These are phyloP conservation scores for Cadophora gregata DNA, from an alignment of 2,329 filamentous ascomycete genomes.

Conservation along the genomic window DNA sequence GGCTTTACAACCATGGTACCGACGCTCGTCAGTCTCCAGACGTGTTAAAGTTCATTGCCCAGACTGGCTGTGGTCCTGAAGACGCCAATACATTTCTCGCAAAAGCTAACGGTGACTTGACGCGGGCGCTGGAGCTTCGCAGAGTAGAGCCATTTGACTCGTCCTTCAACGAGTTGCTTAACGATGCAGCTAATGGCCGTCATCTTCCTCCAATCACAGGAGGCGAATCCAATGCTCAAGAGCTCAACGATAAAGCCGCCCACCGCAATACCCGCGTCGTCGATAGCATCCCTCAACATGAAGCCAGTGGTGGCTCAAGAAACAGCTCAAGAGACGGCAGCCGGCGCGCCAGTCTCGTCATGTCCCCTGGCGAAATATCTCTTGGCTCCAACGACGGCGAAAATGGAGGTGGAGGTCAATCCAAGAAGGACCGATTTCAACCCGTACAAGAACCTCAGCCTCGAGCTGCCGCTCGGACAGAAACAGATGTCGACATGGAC, in stretches of 20 bases:
- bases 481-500: too few relatives aligned
- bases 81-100: slow-evolving; percentile 17
- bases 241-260: slow-evolving; percentile 77
- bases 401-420: not conserved
- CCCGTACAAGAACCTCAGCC: not conserved
- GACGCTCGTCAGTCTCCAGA: slow-evolving; percentile 1
- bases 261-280: slow-evolving; percentile 59
- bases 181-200: not conserved
- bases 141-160: not conserved
- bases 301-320: not conserved
- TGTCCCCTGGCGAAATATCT: slow-evolving; percentile 6
- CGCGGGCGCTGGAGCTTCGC: slow-evolving; percentile 8
- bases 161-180: not conserved
- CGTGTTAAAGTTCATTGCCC: slow-evolving; percentile 1
- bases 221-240: not conserved
- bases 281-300: not conserved
- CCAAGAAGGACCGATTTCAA: not conserved
- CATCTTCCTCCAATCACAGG: not conserved
- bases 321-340: not conserved
- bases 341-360: not conserved
- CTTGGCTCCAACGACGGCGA: not conserved
- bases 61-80: slow-evolving; percentile 5
- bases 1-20: not conserved
- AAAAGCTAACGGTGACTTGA: slow-evolving; percentile 9
- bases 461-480: not conserved